Evolutionary conservation across 768 basidiomycete species (phyloP).

Genomic region (Rhodotorula babjevae): DNA sequence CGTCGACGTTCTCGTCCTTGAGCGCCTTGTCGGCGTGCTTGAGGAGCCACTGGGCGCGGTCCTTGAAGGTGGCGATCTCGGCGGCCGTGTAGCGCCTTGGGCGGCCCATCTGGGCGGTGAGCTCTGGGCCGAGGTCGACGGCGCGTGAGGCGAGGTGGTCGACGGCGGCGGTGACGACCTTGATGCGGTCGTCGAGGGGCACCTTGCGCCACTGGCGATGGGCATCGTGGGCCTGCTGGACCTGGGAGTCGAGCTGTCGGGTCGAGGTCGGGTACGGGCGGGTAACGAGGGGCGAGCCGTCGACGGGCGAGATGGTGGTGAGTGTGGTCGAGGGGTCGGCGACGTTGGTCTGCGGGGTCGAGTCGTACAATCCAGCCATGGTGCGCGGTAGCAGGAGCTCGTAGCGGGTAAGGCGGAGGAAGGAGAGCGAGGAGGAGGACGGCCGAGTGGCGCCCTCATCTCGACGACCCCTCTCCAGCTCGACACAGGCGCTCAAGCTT

Average conservation of each 20-base stretch:
- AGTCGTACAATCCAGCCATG: slow-evolving; percentile 19
- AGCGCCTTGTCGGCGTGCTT: slow-evolving; percentile 72
- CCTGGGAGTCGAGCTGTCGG: slow-evolving; percentile 1
- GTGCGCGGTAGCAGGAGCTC: background rate
- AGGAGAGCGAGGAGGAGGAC: background rate
- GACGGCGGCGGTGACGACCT: slow-evolving; percentile 67
- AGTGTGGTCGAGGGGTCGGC: slow-evolving; percentile 5
- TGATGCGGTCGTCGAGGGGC: slow-evolving; percentile 61
- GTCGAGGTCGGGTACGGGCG: slow-evolving; percentile 12
- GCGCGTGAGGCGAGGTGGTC: slow-evolving; percentile 55
- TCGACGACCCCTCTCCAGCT: no score
- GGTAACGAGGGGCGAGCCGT: slow-evolving; percentile 8
- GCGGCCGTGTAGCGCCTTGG: slow-evolving; percentile 72
- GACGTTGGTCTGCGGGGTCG: slow-evolving; percentile 1
- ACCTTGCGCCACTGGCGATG: slow-evolving; percentile 47
- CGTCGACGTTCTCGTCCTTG: slow-evolving; percentile 65
- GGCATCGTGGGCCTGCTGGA: slow-evolving; percentile 15
- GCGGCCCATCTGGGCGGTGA: slow-evolving; percentile 86
- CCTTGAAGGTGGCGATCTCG: slow-evolving; percentile 74
- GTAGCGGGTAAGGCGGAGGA: no score
- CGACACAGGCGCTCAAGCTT: no score
- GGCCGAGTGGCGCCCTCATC: background rate
- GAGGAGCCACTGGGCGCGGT: slow-evolving; percentile 77
- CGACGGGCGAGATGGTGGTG: slow-evolving; percentile 33
- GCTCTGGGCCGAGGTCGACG: slow-evolving; percentile 66